A percentile compares a stretch with the other conserved stretches of the same genome.
phyloP scores from a whole-genome alignment of 2,329 filamentous ascomycete genomes.

The Orbilia blumenaviensis region DNA sequence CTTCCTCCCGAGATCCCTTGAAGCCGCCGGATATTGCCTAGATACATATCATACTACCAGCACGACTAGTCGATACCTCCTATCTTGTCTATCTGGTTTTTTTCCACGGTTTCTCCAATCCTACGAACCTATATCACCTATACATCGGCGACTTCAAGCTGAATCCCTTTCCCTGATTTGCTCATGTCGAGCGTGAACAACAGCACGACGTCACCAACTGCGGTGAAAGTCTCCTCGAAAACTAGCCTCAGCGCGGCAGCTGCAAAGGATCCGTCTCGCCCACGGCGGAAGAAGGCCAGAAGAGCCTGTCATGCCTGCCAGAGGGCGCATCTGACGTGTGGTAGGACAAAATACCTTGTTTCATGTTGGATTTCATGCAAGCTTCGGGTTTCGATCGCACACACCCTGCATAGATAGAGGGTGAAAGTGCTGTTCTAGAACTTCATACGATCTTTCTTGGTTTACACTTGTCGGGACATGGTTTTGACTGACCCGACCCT shows the following conservation, averaged over 20 bases:
- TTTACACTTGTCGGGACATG: neutral
- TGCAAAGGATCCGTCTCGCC: conserved; percentile 88
- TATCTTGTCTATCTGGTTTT: conserved; percentile 6
- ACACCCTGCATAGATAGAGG: conserved; percentile 44
- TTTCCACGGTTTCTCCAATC: conserved; percentile 12
- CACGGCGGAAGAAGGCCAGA: conserved; percentile 92
- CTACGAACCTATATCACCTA: neutral
- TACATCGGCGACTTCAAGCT: conserved; percentile 49
- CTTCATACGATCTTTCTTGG: neutral
- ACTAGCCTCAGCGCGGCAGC: conserved; percentile 48
- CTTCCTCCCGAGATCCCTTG: conserved; percentile 48
- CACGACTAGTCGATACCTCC: conserved; percentile 30
- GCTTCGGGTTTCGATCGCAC: conserved; percentile 53
- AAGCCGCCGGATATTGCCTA: conserved; percentile 22
- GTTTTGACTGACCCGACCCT: conserved; percentile 30
- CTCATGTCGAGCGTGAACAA: conserved; percentile 54
- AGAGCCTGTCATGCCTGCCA: conserved; percentile 97
- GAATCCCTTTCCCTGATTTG: conserved; percentile 24
- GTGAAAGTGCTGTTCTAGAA: conserved; percentile 52
- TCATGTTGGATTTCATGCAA: conserved; percentile 53
- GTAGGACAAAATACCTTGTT: conserved; percentile 70
- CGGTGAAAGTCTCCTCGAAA: conserved; percentile 52
- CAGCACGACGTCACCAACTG: conserved; percentile 53
- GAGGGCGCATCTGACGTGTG: conserved; percentile 94
- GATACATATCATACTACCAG: conserved; percentile 10